Base-by-base conservation (phyloP, 352 stramenopile species). In the Lagenidium sp. region DNA sequence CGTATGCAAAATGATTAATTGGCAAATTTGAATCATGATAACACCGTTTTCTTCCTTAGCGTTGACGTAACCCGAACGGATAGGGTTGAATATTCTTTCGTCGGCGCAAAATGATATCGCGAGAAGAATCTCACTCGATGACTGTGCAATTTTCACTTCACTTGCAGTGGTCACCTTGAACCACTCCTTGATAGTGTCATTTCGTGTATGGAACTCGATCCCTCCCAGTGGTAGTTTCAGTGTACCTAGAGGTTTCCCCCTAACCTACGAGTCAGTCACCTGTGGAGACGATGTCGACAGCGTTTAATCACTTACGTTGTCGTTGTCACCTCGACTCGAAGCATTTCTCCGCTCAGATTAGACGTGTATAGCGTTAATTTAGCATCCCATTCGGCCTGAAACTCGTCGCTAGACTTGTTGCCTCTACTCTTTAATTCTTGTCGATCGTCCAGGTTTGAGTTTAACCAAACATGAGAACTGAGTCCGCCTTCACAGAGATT, bases 391-490 rank as follows among this genome's bases (percentile, higher is more conserved):
- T 55, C 19, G 15, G 47, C 41, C 28, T 51, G 22, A 20, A 18
- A 46, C 21, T 48, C 50, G 23, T 11, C 44, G 15, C 28, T 39
- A 28, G 19, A 19, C 10, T 31, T 43, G 6, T 32, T 19, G 36
- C 7, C 19, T 55, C n/a, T 61, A 16, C 63, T 70, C 19, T 57
- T 65, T 15, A 70, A 4, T 22, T 68, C 56, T 19, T 45, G 50
- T 12, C 53, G 55, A 10, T 69, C 50, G 19, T 77, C 55, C 0
- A 72, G 16, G 10, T 31, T 41, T 18, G 57, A 72, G 21, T 21
- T 55, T 13, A 80, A n/a, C 61, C 68, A 80, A 4, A 80, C 7
- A 44, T 77, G 50, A 8, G 60, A 63, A 3, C 40, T 34, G 19
- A 68, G 22, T 0, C 41, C 41, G 22, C 55, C 44, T 11, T 60